These are phyloP conservation scores for Triticum urartu DNA, from an alignment of 176 grass and related monocot species.

Conservation along the genomic window DNA sequence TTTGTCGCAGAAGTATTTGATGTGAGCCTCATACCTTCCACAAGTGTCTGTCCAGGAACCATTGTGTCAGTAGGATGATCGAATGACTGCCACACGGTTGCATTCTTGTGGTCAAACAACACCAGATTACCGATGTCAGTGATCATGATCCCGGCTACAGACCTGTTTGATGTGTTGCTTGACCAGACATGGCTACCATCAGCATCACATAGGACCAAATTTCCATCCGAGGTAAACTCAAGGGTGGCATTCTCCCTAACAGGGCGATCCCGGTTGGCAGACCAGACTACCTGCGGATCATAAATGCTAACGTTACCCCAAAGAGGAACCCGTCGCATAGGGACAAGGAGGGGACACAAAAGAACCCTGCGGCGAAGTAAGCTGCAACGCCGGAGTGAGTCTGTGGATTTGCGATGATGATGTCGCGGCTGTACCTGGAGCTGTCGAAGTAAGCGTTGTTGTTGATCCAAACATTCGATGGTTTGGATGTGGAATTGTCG, in stretches of 20 bases:
- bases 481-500: too few relatives aligned
- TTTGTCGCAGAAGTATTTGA: too few relatives aligned
- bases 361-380: background rate
- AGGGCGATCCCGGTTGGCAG: background rate
- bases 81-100: background rate
- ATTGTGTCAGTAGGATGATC: too few relatives aligned
- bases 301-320: too few relatives aligned
- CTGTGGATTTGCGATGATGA: too few relatives aligned
- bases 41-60: too few relatives aligned
- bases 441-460: too few relatives aligned
- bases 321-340: background rate
- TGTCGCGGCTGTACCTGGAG: too few relatives aligned
- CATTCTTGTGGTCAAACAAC: background rate
- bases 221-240: background rate
- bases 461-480: too few relatives aligned
- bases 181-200: background rate
- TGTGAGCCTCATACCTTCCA: too few relatives aligned
- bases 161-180: accelerated
- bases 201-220: background rate
- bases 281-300: background rate
- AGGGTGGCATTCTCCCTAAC: background rate
- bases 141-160: background rate
- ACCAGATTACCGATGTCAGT: background rate
- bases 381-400: too few relatives aligned
- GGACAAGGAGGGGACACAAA: background rate